Evolutionary conservation across 768 basidiomycete species (phyloP), one percentile per base, ranked within the genome.

Genomic region (Hericium erinaceus): DNA sequence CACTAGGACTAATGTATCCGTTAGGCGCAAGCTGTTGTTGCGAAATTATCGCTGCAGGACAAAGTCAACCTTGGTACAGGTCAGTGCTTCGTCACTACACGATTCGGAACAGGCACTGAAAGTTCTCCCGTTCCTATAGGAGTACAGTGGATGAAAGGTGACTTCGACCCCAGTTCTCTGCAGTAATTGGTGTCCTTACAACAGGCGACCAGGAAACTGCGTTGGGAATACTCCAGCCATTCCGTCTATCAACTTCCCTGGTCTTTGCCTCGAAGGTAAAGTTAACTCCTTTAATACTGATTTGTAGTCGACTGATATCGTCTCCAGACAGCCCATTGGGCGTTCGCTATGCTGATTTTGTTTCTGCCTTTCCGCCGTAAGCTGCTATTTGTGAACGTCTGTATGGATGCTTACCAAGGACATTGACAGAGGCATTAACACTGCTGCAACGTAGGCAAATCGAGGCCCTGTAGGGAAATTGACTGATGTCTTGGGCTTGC

Each of bases 311-410:
- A 26, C 26, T 26, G 26, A 26, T 26, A 46, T 20, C 11, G n/a
- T 26, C 8, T 11, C 4, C 41, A 65, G 64, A 65, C 39, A 61
- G 63, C 37, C 64, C 64, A 2, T 61, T 74, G 7, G 77, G 75
- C 2, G 73, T 78, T 2, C 69, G 77, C 18, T 65, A 70, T 56
- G 67, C 74, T 12, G 76, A 77, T 61, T 68, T 61, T 26, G 73
- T 71, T 7, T 69, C 73, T 18, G 76, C 71, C 8, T 77, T 75
- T 61, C 87, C 87, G 0, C 72, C 86, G 64, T 63, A 46, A 53
- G 64, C 37, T 9, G 22, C 18, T 39, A 5, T 22, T 18, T 12
- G 22, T 33, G 33, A 8, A 33, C 9, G 33, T 33, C 33, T 33
- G 2, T 7, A 33, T 1, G 33, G 4, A 13, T 13, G 11, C 70